phyloP scores from a whole-genome alignment of 1,139 yeast genomes.

The Suhomyces guaymorum region DNA sequence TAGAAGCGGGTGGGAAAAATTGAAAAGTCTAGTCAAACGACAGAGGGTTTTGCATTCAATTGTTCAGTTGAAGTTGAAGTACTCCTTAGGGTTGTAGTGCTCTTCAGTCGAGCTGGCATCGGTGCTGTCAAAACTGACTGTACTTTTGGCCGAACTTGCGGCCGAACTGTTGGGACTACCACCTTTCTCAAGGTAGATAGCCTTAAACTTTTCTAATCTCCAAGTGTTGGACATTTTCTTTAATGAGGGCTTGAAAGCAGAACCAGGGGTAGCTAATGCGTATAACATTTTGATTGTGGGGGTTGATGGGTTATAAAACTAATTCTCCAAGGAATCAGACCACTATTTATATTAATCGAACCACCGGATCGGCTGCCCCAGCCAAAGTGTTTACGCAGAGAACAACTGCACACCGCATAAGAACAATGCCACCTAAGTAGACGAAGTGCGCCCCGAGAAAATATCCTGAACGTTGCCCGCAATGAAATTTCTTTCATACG shows the following conservation, averaged over 20 bases:
- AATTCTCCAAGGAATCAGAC: constrained; percentile 3
- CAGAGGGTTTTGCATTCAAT: too few relatives aligned
- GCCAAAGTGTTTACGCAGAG: constrained; percentile 1
- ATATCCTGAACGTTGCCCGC: not conserved
- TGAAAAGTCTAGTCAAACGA: too few relatives aligned
- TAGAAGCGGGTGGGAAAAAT: too few relatives aligned
- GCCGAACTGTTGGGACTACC: constrained; percentile 19
- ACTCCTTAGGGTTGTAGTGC: constrained; percentile 3
- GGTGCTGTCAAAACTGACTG: constrained; percentile 2
- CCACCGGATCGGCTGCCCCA: not conserved
- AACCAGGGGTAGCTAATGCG: constrained; percentile 43
- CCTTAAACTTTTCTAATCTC: constrained; percentile 41
- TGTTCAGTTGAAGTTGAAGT: too few relatives aligned
- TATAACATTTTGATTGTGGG: constrained; percentile 26
- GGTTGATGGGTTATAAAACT: constrained; percentile 1
- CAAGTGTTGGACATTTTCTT: constrained; percentile 37
- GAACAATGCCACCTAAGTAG: not conserved
- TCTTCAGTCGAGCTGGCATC: not conserved
- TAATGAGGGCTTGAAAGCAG: constrained; percentile 43
- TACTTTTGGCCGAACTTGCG: constrained; percentile 12
- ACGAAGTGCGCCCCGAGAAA: not conserved
- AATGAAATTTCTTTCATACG: too few relatives aligned
- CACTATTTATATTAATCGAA: constrained; percentile 8
- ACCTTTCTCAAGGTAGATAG: constrained; percentile 21
- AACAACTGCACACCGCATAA: too few relatives aligned